Percentiles rank a stretch among this genome's conserved stretches.
phyloP scores from a whole-genome alignment of 2,329 filamentous ascomycete species.

The Colletotrichum shisoi region DNA sequence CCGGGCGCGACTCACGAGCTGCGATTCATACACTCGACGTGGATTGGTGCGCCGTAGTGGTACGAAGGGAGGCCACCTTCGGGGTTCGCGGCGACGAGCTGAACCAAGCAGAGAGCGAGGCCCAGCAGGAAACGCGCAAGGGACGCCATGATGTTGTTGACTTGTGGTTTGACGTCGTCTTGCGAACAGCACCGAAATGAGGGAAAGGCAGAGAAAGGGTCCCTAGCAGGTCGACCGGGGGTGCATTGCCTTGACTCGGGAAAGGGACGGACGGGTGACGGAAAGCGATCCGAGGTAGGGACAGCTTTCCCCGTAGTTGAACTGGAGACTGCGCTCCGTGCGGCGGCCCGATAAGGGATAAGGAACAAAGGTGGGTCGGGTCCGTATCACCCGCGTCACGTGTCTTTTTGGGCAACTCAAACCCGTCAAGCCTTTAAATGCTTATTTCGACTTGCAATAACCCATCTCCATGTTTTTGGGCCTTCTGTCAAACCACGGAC shows the following conservation, averaged over 20 bases:
- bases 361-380: too few species aligned
- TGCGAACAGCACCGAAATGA: slow-evolving; percentile 8
- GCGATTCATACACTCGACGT: slow-evolving; percentile 76
- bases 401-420: background rate
- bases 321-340: slow-evolving; percentile 12
- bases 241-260: slow-evolving; percentile 34
- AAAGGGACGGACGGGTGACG: slow-evolving; percentile 10
- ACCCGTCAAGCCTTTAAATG: too few species aligned
- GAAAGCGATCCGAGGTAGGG: slow-evolving; percentile 23
- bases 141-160: slow-evolving; percentile 23
- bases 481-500: too few species aligned
- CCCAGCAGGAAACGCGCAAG: slow-evolving; percentile 24
- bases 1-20: slow-evolving; percentile 62
- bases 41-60: slow-evolving; percentile 71
- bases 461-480: too few species aligned
- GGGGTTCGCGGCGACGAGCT: slow-evolving; percentile 44
- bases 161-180: background rate
- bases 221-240: slow-evolving; percentile 27
- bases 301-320: slow-evolving; percentile 30
- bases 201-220: background rate
- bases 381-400: background rate
- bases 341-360: slow-evolving; percentile 15
- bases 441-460: background rate
- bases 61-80: slow-evolving; percentile 65
- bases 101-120: slow-evolving; percentile 28